Base-by-base conservation (phyloP, 2,329 filamentous ascomycete species). In the Arthrobotrys pseudoclavata region DNA sequence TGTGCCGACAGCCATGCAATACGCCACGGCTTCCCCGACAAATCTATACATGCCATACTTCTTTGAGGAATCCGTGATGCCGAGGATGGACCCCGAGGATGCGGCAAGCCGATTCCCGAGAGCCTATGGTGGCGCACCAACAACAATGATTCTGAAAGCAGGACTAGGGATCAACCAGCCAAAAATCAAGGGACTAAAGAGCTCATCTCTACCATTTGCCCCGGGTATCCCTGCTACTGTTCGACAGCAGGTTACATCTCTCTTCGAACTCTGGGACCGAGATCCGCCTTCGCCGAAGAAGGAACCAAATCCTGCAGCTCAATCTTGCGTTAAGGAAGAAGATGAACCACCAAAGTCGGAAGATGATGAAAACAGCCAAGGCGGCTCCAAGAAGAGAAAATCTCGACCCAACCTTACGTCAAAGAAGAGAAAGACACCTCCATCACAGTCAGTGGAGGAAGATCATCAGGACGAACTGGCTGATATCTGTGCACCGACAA, bases 31-130 rank as follows among this genome's bases (percentile, higher is more conserved):
- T 10, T 57, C 66, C 4, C 31, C 66, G 3, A 67, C 66, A n/a
- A 76, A 76, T 20, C 61, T 76, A 1, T 76, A 76, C 42, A 76
- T 76, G 72, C 72, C 72, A 1, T 76, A 70, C 34, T 76, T 76
- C 18, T 76, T 76, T 37, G 72, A 76, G 22, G 72, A 76, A 48
- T 76, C 72, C 13, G 72, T 76, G 12, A 76, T 76, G 66, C 72
- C 72, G 15, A 61, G 60, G 31, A 70, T 76, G 72, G 72, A 76
- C 29, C 40, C 72, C 13, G 42, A 76, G 37, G 64, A 76, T 9
- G 72, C 66, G 5, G 50, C 37, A 2, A 45, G 34, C 24, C 66
- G 72, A 18, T 76, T 76, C 31, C 72, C 72, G 15, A 69, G 72
- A 45, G 15, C 66, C 6, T 76, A 76, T 29, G 72, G 72, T 20